These are phyloP conservation scores for Colletotrichum sp. DNA, from an alignment of 2,329 filamentous ascomycete species.

Conservation along the genomic window DNA sequence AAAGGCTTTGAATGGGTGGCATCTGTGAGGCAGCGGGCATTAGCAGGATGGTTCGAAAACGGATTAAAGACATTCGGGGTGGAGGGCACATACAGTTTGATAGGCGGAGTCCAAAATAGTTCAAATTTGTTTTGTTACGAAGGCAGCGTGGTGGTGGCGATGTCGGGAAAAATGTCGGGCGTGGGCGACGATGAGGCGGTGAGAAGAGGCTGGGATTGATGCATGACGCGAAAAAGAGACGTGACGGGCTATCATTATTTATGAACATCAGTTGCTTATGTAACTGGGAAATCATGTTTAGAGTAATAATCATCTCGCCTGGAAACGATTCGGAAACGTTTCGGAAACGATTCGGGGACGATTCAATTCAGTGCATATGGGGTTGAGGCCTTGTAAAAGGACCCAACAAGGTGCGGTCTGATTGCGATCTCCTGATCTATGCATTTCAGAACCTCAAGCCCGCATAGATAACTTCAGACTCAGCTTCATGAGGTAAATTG, in stretches of 20 bases:
- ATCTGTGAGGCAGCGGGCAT: neutral
- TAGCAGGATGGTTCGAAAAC: neutral
- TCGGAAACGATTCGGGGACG: neutral
- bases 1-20: neutral
- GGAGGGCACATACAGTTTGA: neutral
- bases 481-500: neutral
- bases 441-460: fast-evolving
- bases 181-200: neutral
- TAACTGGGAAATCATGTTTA: neutral
- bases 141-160: neutral
- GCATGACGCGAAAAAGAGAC: neutral
- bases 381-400: fast-evolving
- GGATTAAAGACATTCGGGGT: neutral
- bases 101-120: neutral
- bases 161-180: neutral
- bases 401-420: neutral
- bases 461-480: neutral
- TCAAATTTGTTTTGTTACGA: neutral
- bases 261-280: neutral
- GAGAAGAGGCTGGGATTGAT: neutral
- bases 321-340: neutral
- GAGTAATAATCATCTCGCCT: neutral
- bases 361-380: neutral
- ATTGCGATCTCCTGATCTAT: fast-evolving
- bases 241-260: neutral